Percentiles rank a stretch among this genome's conserved stretches.
phyloP scores from a whole-genome alignment of 2,329 filamentous ascomycete species.

The Myriosclerotinia curreyana region DNA sequence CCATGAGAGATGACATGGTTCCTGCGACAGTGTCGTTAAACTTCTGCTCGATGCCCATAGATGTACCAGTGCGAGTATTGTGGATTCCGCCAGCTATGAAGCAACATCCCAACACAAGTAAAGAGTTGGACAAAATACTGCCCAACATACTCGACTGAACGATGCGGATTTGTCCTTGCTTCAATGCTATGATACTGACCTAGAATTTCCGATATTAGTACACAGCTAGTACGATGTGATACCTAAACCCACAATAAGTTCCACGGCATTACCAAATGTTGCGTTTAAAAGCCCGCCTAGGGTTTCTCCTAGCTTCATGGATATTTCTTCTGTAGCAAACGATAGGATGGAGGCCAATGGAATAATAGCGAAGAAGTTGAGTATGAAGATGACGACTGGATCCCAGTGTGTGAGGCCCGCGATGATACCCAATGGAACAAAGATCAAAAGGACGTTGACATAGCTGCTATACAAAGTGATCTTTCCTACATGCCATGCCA shows the following conservation, averaged over 20 bases:
- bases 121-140: slow-evolving; percentile 89
- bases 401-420: slow-evolving; percentile 49
- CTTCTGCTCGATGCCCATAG: slow-evolving; percentile 55
- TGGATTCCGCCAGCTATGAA: slow-evolving; percentile 71
- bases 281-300: slow-evolving; percentile 55
- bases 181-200: slow-evolving; percentile 90
- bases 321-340: slow-evolving; percentile 39
- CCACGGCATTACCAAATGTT: slow-evolving; percentile 50
- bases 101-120: slow-evolving; percentile 81
- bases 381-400: slow-evolving; percentile 53
- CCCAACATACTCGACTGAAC: slow-evolving; percentile 97
- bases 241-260: slow-evolving; percentile 47
- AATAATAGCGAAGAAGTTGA: slow-evolving; percentile 60
- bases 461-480: slow-evolving; percentile 37
- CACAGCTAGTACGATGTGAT: neutral
- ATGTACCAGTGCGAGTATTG: slow-evolving; percentile 41
- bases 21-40: slow-evolving; percentile 78
- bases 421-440: slow-evolving; percentile 75
- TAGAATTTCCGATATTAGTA: slow-evolving; percentile 39
- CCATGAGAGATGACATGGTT: slow-evolving; percentile 71
- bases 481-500: slow-evolving; percentile 33
- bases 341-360: slow-evolving; percentile 51
- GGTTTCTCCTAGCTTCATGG: slow-evolving; percentile 56
- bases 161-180: slow-evolving; percentile 82
- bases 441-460: slow-evolving; percentile 76